These are phyloP conservation scores for Termitomyces sp. DNA, from an alignment of 768 basidiomycete genomes.

Conservation along the genomic window DNA sequence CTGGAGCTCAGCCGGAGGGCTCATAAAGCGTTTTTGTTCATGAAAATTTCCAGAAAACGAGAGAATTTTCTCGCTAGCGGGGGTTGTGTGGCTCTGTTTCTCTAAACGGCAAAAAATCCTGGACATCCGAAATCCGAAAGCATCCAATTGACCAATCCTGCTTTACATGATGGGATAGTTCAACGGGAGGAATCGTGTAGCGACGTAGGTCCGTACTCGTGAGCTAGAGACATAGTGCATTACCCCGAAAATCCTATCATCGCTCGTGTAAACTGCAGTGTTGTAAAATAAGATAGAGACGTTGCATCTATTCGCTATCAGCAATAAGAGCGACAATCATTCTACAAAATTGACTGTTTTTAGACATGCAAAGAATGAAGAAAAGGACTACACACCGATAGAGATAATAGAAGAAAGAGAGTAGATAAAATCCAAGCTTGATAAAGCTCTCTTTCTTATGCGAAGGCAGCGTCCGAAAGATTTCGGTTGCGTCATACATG, in stretches of 20 bases:
- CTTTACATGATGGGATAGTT: conserved; percentile 8
- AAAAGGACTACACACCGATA: conserved; percentile 57
- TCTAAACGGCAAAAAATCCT: background rate
- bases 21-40: background rate
- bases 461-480: conserved; percentile 87
- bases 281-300: background rate
- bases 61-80: background rate
- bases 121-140: conserved; percentile 6
- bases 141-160: conserved; percentile 13
- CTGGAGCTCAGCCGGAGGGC: background rate
- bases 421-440: conserved; percentile 90
- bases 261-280: conserved; percentile 2
- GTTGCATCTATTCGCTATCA: conserved; percentile 52
- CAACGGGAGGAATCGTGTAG: background rate
- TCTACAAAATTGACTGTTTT: conserved; percentile 27
- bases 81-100: background rate
- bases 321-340: conserved; percentile 88
- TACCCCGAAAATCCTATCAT: conserved; percentile 4
- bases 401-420: conserved; percentile 90
- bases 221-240: conserved; percentile 1
- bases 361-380: background rate
- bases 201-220: conserved; percentile 3
- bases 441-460: conserved; percentile 98
- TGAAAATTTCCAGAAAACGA: background rate
- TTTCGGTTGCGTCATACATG: conserved; percentile 99